These are phyloP conservation scores for Apiotrichum akiyoshidainum DNA, from an alignment of 1,284 basidiomycete genomes.

Conservation along the genomic window DNA sequence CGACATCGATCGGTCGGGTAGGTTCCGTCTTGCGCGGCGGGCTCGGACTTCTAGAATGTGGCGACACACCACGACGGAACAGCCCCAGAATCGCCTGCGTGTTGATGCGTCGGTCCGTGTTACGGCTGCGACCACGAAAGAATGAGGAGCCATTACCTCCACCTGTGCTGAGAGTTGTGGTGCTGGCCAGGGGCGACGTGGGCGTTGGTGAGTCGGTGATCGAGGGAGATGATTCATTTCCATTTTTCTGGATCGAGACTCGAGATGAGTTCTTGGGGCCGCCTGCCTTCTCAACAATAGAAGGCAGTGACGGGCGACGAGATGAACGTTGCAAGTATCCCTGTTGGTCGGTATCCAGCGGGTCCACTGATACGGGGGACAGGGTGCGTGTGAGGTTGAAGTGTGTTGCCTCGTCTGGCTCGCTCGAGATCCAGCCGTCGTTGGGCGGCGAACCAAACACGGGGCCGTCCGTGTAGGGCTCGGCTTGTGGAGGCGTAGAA, in stretches of 20 bases:
- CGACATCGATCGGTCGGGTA: slow-evolving; percentile 24
- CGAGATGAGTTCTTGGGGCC: slow-evolving; percentile 42
- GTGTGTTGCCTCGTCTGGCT: background rate
- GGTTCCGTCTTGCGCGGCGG: slow-evolving; percentile 33
- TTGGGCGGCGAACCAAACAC: background rate
- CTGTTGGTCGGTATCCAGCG: background rate
- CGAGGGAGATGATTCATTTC: slow-evolving; percentile 16
- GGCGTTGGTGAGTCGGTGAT: slow-evolving; percentile 9
- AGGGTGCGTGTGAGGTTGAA: background rate
- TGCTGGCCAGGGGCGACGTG: slow-evolving; percentile 1
- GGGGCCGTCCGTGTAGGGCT: background rate
- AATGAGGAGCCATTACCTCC: slow-evolving; percentile 4
- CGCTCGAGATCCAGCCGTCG: background rate
- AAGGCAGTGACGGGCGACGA: slow-evolving; percentile 47
- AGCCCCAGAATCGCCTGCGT: slow-evolving; percentile 38
- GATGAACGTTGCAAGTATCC: slow-evolving; percentile 20
- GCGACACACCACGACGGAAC: slow-evolving; percentile 44
- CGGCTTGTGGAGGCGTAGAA: slow-evolving; percentile 1
- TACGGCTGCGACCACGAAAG: slow-evolving; percentile 24
- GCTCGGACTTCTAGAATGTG: slow-evolving; percentile 44
- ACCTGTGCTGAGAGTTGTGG: background rate
- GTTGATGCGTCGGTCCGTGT: slow-evolving; percentile 13
- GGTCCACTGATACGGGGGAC: background rate
- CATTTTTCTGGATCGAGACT: slow-evolving; percentile 26
- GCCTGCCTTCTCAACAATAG: slow-evolving; percentile 48